phyloP scores from a whole-genome alignment of 257 asterid species.

The Gardenia jasminoides region DNA sequence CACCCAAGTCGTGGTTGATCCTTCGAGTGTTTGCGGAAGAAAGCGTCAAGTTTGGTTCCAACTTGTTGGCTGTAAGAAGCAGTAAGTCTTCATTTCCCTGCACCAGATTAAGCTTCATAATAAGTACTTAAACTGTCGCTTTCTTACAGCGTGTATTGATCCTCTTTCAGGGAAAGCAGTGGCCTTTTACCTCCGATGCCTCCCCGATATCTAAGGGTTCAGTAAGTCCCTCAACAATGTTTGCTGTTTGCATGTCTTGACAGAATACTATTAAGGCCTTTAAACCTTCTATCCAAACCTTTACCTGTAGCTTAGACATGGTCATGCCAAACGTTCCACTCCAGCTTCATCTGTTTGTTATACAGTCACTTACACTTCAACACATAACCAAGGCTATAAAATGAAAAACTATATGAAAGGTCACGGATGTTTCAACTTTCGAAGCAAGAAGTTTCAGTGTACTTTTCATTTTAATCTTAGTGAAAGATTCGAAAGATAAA shows the following conservation, averaged over 20 bases:
- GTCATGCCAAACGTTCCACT: not conserved
- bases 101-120: not conserved
- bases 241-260: not conserved
- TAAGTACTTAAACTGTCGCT: not conserved
- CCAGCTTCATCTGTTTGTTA: not conserved
- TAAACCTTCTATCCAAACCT: too few species aligned
- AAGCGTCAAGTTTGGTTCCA: slow-evolving; percentile 22
- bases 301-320: too few species aligned
- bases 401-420: not conserved
- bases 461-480: not conserved
- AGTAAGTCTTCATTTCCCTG: slow-evolving; percentile 20
- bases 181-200: slow-evolving; percentile 19
- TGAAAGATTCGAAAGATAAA: not conserved
- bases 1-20: slow-evolving; percentile 4
- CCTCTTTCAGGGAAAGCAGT: slow-evolving; percentile 6
- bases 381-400: not conserved
- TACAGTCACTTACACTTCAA: not conserved
- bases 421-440: not conserved
- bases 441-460: not conserved
- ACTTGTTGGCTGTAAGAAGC: slow-evolving; percentile 26
- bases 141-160: not conserved
- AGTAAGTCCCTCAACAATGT: slow-evolving; percentile 20
- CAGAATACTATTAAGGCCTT: too few species aligned
- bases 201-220: slow-evolving; percentile 18
- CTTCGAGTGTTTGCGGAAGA: not conserved